Evolutionary conservation across 306 rosid species (phyloP).

Genomic region (Sechiopsis laciniata): DNA sequence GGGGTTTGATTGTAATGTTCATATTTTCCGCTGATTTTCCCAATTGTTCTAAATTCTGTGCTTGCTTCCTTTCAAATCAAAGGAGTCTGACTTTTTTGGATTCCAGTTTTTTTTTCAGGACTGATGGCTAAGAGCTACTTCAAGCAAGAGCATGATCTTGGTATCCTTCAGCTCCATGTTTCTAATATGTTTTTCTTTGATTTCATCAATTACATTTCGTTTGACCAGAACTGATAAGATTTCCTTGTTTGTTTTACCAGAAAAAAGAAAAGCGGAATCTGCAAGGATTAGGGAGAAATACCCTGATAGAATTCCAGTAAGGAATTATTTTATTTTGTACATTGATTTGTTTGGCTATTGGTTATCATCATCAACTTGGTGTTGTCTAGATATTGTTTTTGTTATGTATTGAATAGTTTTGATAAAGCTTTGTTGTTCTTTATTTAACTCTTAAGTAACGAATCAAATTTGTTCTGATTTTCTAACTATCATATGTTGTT

Average conservation of each 20-base stretch:
- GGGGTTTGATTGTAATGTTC: neutral
- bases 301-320: conserved; percentile 89
- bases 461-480: neutral
- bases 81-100: conserved; percentile 25
- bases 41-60: neutral
- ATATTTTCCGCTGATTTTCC: neutral
- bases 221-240: conserved; percentile 9
- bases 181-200: neutral
- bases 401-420: no score
- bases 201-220: neutral
- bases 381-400: neutral
- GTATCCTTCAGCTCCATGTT: conserved; percentile 28
- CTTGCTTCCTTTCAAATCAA: neutral
- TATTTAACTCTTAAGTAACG: no score
- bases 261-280: conserved; percentile 87
- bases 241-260: conserved; percentile 35
- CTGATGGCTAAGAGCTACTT: conserved; percentile 86
- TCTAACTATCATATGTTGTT: neutral
- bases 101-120: conserved; percentile 45
- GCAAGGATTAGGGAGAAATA: conserved; percentile 87
- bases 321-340: conserved; percentile 21
- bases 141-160: conserved; percentile 97
- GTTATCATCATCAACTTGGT: neutral
- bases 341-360: neutral
- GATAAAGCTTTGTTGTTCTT: conserved; percentile 8